These are phyloP conservation scores for Fonsecaea pedrosoi DNA, from an alignment of 2,329 filamentous ascomycete species.

Conservation along the genomic window DNA sequence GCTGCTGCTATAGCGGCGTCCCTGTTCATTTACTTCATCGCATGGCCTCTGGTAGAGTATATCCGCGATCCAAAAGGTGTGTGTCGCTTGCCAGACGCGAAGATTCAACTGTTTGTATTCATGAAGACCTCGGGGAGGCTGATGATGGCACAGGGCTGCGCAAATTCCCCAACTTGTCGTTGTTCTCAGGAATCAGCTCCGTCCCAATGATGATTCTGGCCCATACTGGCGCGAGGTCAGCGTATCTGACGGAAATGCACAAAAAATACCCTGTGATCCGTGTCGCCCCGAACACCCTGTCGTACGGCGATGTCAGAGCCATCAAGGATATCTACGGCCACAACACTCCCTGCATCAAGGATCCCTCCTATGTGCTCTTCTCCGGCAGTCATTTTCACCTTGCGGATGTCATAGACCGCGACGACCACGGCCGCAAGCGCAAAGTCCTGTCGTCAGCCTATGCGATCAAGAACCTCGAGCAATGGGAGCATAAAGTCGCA, in stretches of 20 bases:
- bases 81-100: neutral
- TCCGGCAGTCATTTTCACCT: constrained; percentile 26
- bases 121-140: neutral
- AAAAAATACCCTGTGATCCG: constrained; percentile 58
- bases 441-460: constrained; percentile 50
- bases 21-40: constrained; percentile 16
- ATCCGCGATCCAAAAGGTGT: constrained; percentile 21
- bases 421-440: constrained; percentile 49
- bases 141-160: constrained; percentile 44
- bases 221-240: constrained; percentile 46
- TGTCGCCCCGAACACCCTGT: constrained; percentile 23
- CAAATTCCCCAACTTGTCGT: constrained; percentile 53
- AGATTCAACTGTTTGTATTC: neutral
- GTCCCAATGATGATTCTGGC: constrained; percentile 57
- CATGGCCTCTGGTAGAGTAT: constrained; percentile 18
- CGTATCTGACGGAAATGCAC: constrained; percentile 59
- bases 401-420: constrained; percentile 48
- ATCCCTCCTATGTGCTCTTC: constrained; percentile 13
- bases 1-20: neutral
- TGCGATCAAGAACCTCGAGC: constrained; percentile 49
- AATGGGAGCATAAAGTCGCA: constrained; percentile 51
- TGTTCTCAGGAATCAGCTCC: constrained; percentile 54
- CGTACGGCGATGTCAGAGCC: constrained; percentile 11
- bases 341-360: constrained; percentile 43
- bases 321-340: constrained; percentile 51